A percentile compares a stretch with the other conserved stretches of the same genome.
phyloP scores from a whole-genome alignment of 306 rosid genomes.

The Cicer bijugum region DNA sequence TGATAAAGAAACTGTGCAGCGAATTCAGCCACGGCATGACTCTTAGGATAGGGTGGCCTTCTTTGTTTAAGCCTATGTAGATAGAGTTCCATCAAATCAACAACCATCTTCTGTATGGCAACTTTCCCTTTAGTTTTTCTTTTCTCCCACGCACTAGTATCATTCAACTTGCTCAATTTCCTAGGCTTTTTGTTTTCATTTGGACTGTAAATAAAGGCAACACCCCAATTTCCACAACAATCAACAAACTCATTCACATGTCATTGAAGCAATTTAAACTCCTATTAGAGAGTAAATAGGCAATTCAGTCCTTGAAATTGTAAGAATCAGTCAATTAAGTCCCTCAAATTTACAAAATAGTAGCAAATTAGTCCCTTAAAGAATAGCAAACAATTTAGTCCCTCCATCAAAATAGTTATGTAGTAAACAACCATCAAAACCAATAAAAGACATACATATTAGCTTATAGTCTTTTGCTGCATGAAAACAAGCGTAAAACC shows the following conservation, averaged over 20 bases:
- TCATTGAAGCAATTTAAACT: constrained; percentile 32
- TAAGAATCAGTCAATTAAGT: no score
- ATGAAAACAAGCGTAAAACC: no score
- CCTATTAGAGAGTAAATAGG: not conserved
- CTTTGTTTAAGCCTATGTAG: constrained; percentile 86
- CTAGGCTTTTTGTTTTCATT: constrained; percentile 79
- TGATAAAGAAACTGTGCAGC: constrained; percentile 67
- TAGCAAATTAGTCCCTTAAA: no score
- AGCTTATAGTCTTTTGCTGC: no score
- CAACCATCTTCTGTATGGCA: constrained; percentile 97
- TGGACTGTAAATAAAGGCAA: constrained; percentile 68
- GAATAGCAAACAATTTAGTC: no score
- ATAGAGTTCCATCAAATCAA: constrained; percentile 94
- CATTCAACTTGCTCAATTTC: constrained; percentile 80
- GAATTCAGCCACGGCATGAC: constrained; percentile 60
- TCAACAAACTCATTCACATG: constrained; percentile 15
- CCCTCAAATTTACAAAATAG: no score
- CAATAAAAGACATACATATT: no score
- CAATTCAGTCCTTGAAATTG: no score
- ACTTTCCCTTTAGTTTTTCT: constrained; percentile 85
- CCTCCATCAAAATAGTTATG: no score
- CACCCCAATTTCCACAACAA: constrained; percentile 11
- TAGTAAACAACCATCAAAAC: no score
- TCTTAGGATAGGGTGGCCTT: constrained; percentile 72
- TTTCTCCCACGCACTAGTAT: constrained; percentile 79